These are phyloP conservation scores for Solanum neorickii DNA, from an alignment of 257 asterid genomes.

Conservation along the genomic window DNA sequence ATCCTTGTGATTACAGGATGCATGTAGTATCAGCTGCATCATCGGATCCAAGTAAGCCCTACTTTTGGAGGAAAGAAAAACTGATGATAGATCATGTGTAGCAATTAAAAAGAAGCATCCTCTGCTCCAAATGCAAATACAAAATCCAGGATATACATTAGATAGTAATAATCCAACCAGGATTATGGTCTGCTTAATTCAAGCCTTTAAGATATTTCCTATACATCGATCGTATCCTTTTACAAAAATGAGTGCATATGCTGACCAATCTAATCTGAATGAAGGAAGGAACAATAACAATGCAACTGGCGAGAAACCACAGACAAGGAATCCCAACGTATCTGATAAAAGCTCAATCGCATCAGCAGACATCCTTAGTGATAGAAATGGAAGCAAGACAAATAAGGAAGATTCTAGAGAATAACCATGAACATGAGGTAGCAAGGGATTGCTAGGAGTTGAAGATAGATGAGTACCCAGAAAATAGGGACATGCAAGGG, in stretches of 20 bases:
- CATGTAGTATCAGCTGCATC: slow-evolving; percentile 68
- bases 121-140: background rate
- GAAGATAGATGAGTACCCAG: background rate
- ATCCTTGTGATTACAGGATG: slow-evolving; percentile 83
- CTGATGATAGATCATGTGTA: slow-evolving; percentile 67
- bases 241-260: background rate
- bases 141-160: background rate
- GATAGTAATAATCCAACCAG: background rate
- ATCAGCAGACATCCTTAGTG: background rate
- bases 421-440: background rate
- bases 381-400: background rate
- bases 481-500: background rate
- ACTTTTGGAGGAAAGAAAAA: slow-evolving; percentile 57
- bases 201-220: background rate
- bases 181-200: background rate
- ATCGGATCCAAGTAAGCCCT: slow-evolving; percentile 44
- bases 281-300: background rate
- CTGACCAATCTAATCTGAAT: background rate
- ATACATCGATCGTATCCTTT: background rate
- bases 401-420: background rate
- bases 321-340: background rate
- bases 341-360: background rate
- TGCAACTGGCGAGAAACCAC: background rate
- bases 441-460: background rate
- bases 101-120: slow-evolving; percentile 17